Conservation (phyloP, 495 filamentous ascomycete species). For the Penicillium salamii region DNA sequence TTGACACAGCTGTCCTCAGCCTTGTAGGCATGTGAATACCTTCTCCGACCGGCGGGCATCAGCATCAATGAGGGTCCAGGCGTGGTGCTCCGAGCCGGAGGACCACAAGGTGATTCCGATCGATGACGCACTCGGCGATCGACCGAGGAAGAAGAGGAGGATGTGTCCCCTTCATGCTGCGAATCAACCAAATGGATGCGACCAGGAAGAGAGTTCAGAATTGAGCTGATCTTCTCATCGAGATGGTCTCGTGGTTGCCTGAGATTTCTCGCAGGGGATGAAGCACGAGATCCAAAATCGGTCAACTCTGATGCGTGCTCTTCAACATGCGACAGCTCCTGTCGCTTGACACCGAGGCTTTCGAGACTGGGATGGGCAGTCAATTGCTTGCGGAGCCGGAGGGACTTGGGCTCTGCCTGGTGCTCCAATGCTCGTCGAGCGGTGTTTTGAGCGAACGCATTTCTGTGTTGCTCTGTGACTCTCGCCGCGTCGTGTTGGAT, state of each 20-base stretch:
- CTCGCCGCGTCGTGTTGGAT: slow-evolving; percentile 8
- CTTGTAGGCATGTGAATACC: slow-evolving; percentile 29
- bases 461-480: slow-evolving; percentile 13
- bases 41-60: slow-evolving; percentile 53
- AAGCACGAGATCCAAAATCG: slow-evolving; percentile 29
- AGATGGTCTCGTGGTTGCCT: slow-evolving; percentile 62
- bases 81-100: slow-evolving; percentile 42
- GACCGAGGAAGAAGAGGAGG: slow-evolving; percentile 36
- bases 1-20: slow-evolving; percentile 65
- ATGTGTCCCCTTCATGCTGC: slow-evolving; percentile 29
- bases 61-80: slow-evolving; percentile 69
- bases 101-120: slow-evolving; percentile 37
- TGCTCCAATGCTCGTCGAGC: slow-evolving; percentile 17
- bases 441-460: slow-evolving; percentile 13
- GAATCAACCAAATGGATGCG: slow-evolving; percentile 63
- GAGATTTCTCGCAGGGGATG: slow-evolving; percentile 27
- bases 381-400: slow-evolving; percentile 30
- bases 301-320: slow-evolving; percentile 20
- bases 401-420: slow-evolving; percentile 22
- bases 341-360: slow-evolving; percentile 32
- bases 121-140: slow-evolving; percentile 31
- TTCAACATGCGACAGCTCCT: slow-evolving; percentile 25
- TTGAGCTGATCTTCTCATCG: slow-evolving; percentile 80
- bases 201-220: slow-evolving; percentile 76
- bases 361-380: slow-evolving; percentile 40